phyloP scores from a whole-genome alignment of 345 rosid genomes.

The Eucalyptus cloeziana region DNA sequence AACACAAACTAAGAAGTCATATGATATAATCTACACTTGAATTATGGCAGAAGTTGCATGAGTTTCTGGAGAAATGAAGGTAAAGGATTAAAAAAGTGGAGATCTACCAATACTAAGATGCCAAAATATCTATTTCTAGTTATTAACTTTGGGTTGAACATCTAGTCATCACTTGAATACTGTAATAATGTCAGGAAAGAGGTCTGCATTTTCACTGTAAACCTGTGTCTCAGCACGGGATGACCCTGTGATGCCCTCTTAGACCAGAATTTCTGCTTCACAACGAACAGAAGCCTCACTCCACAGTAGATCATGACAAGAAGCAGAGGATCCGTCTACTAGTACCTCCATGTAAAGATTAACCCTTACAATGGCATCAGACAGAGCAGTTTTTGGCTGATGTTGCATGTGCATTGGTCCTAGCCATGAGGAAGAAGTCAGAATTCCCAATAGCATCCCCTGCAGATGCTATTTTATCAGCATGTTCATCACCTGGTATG shows the following conservation, averaged over 20 bases:
- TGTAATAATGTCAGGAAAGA: too few relatives aligned
- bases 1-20: too few relatives aligned
- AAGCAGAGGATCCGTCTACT: too few relatives aligned
- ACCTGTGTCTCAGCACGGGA: too few relatives aligned
- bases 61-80: background rate
- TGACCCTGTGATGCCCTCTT: too few relatives aligned
- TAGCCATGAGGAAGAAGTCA: constrained; percentile 40
- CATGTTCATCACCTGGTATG: constrained; percentile 45
- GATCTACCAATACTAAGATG: background rate
- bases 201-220: too few relatives aligned
- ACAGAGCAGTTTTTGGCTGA: constrained; percentile 26
- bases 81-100: background rate
- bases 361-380: constrained; percentile 45
- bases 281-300: too few relatives aligned
- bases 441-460: constrained; percentile 46
- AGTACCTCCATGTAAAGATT: constrained; percentile 39
- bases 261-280: too few relatives aligned
- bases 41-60: too few relatives aligned
- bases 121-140: background rate
- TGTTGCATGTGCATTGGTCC: constrained; percentile 37
- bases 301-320: too few relatives aligned
- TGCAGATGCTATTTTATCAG: constrained; percentile 42
- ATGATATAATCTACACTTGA: too few relatives aligned
- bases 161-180: too few relatives aligned
- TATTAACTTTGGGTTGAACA: background rate